These are phyloP conservation scores for Russula lepida DNA, from an alignment of 768 basidiomycete species.

Conservation along the genomic window DNA sequence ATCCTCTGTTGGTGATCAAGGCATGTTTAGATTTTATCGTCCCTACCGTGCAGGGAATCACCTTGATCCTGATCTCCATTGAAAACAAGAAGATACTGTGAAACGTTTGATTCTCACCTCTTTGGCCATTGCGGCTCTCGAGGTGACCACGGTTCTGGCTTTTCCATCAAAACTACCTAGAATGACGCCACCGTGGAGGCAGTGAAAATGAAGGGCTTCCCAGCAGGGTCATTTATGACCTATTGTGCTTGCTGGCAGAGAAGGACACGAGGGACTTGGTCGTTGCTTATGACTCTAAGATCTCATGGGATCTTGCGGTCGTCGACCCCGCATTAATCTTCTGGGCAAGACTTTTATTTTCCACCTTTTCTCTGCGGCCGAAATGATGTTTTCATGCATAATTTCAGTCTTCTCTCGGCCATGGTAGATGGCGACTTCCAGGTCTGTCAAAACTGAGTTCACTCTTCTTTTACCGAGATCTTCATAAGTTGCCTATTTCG, in stretches of 20 bases:
- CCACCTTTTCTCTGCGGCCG: background rate
- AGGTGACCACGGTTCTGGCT: conserved; percentile 21
- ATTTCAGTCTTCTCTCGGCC: conserved; percentile 26
- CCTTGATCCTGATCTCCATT: conserved; percentile 48
- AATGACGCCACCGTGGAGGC: conserved; percentile 40
- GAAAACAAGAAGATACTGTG: conserved; percentile 45
- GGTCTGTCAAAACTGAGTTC: conserved; percentile 1
- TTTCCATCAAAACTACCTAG: conserved; percentile 35
- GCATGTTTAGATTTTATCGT: conserved; percentile 47
- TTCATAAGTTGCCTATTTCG: background rate
- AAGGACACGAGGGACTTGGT: conserved; percentile 46
- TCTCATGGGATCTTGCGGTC: conserved; percentile 46
- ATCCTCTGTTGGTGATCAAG: background rate
- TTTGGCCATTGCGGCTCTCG: conserved; percentile 40
- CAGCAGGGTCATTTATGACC: conserved; percentile 33
- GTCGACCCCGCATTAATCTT: conserved; percentile 42
- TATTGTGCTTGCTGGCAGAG: conserved; percentile 54
- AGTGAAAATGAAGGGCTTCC: conserved; percentile 41
- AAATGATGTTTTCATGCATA: background rate
- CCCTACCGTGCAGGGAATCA: conserved; percentile 68
- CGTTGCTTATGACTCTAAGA: conserved; percentile 34
- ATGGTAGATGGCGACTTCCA: too few species aligned
- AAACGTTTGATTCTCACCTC: conserved; percentile 59
- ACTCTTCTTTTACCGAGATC: conserved; percentile 6
- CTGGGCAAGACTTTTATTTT: background rate